Conservation (phyloP, 2,329 filamentous ascomycete species). For the Botrytis squamosa region DNA sequence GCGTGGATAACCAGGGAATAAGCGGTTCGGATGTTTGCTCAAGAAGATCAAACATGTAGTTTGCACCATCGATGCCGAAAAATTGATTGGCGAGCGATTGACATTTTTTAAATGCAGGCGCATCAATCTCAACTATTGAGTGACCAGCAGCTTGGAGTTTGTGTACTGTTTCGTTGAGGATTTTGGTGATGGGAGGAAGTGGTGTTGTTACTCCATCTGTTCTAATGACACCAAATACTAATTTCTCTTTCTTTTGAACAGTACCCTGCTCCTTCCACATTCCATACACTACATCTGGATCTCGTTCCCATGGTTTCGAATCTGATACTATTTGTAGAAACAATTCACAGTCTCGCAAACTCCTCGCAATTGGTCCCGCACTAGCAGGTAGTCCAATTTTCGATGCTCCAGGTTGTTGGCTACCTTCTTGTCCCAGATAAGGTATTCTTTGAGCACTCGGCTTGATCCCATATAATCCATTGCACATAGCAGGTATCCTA, state of each 20-base stretch:
- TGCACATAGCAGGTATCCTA: slow-evolving; percentile 48
- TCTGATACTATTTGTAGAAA: slow-evolving; percentile 51
- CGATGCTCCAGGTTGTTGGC: slow-evolving; percentile 54
- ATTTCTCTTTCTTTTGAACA: slow-evolving; percentile 26
- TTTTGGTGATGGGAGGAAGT: slow-evolving; percentile 48
- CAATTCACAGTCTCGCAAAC: slow-evolving; percentile 21
- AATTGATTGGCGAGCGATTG: slow-evolving; percentile 48
- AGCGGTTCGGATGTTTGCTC: background rate
- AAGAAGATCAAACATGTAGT: background rate
- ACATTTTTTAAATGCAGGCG: slow-evolving; percentile 53
- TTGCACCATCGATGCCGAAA: background rate
- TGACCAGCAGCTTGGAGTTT: slow-evolving; percentile 46
- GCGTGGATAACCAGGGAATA: background rate
- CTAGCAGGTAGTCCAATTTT: slow-evolving; percentile 49
- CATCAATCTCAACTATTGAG: slow-evolving; percentile 58
- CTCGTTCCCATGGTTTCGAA: slow-evolving; percentile 50
- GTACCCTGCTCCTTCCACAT: slow-evolving; percentile 41
- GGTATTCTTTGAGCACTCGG: slow-evolving; percentile 44
- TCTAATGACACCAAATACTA: slow-evolving; percentile 49
- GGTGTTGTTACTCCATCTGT: slow-evolving; percentile 52
- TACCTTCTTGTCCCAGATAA: slow-evolving; percentile 45
- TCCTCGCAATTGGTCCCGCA: slow-evolving; percentile 48
- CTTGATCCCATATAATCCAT: slow-evolving; percentile 52
- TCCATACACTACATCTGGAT: slow-evolving; percentile 46
- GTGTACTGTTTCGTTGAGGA: slow-evolving; percentile 47